Conservation (phyloP, 2,329 filamentous ascomycete genomes). For the Pyrenochaeta sp. region DNA sequence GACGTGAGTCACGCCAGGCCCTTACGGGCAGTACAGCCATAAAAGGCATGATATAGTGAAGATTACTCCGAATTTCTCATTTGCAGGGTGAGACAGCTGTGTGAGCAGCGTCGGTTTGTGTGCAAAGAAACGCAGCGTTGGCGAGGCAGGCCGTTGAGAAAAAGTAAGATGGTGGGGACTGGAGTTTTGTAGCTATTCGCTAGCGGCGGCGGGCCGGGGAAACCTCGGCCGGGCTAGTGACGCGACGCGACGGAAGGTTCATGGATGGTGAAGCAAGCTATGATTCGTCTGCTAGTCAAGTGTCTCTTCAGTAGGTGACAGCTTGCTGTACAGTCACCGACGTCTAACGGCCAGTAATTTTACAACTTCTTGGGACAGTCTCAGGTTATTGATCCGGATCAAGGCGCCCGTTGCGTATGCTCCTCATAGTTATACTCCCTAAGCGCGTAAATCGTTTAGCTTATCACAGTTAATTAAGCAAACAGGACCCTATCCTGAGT, state of each 20-base stretch:
- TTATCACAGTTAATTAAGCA: no score
- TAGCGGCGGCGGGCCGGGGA: constrained; percentile 21
- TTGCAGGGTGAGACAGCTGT: constrained; percentile 65
- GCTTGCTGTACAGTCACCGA: no score
- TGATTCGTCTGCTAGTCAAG: not conserved
- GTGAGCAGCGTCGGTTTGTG: constrained; percentile 68
- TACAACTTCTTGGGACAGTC: no score
- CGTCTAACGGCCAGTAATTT: no score
- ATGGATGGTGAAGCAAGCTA: not conserved
- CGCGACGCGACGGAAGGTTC: not conserved
- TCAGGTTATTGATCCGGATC: no score
- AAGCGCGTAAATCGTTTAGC: no score
- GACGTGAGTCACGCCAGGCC: constrained; percentile 84
- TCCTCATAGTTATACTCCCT: no score
- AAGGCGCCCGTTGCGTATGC: no score
- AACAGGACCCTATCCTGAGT: no score
- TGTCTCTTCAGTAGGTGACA: no score
- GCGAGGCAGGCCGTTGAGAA: constrained; percentile 79
- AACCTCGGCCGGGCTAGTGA: constrained; percentile 11
- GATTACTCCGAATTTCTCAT: constrained; percentile 99
- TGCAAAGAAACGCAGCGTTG: constrained; percentile 97
- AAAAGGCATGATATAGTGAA: constrained; percentile 67
- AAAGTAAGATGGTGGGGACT: constrained; percentile 49
- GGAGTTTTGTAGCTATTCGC: constrained; percentile 46
- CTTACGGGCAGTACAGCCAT: constrained; percentile 76